Evolutionary conservation across 164 flowering plant species (phyloP), one percentile per base, ranked within the genome.

Genomic region (Magnolia officinalis): DNA sequence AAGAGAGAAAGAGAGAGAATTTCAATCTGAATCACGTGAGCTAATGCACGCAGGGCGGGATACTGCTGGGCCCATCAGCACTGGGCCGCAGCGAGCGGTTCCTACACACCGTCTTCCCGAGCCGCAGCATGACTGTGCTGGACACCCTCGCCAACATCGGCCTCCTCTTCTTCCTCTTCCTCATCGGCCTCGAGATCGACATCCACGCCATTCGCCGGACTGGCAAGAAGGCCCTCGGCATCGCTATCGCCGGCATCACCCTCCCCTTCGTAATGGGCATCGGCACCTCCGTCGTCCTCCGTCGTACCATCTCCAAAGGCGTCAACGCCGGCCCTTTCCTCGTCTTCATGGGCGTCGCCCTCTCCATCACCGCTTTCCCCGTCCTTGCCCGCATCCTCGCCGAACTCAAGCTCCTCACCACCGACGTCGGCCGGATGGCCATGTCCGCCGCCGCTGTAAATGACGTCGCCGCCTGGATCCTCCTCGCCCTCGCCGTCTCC

Each of bases 321-420:
- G 80, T 73, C 10, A 8, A 4, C 8, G 13, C 23, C 1, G 80
- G 50, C 1, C 78, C 82, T 8, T 82, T 82, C 76, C 82, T 82
- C 0, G 80, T 82, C 49, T 82, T 82, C 80, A 82, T 82, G 82
- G 84, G 82, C 37, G 84, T 82, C 20, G 66, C 84, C 49, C 76
- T 82, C 63, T 82, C 84, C 69, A 80, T 82, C 69, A 82, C 84
- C 49, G 84, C 84, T 2, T 82, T 82, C 72, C 84, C 82, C 2
- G 84, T 82, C 20, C 84, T 82, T 29, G 84, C 84, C 45, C 84
- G 84, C 16, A 82, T 82, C 77, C 82, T 82, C 16, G 82, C 84
- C 6, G 84, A 82, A 61, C 68, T 82, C 31, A 82, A 80, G 61
- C 80, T 82, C 69, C 82, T 82, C 61, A 82, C 84, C 51, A 82